These are phyloP conservation scores for Leccinum barrowsii DNA, from an alignment of 768 basidiomycete genomes.

Conservation along the genomic window DNA sequence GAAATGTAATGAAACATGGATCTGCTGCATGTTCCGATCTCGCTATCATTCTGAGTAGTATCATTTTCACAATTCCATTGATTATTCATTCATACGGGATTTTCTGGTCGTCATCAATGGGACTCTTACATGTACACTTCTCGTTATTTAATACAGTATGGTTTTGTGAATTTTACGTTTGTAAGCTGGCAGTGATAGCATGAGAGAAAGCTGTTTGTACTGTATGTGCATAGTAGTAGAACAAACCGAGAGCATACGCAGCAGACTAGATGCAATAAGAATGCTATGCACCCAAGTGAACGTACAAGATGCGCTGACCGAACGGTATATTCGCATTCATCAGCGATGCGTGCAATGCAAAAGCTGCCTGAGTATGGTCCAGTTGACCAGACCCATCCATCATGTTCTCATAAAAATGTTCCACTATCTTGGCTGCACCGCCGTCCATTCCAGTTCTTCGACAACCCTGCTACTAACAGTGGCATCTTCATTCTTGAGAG, in stretches of 20 bases:
- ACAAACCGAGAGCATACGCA: neutral
- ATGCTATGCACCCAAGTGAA: neutral
- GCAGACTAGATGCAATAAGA: neutral
- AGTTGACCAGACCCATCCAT: neutral
- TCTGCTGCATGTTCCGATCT: too few species aligned
- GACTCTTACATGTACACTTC: too few species aligned
- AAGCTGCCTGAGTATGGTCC: neutral
- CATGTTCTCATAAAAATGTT: neutral
- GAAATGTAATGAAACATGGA: too few species aligned
- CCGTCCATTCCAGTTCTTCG: neutral
- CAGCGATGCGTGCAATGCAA: neutral
- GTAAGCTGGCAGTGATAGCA: too few species aligned
- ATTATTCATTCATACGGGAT: too few species aligned
- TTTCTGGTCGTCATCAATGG: too few species aligned
- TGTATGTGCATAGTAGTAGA: too few species aligned
- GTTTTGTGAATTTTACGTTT: too few species aligned
- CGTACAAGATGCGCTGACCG: neutral
- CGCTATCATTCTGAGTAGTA: too few species aligned
- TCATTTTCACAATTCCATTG: too few species aligned
- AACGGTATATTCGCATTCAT: neutral
- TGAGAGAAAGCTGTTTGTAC: too few species aligned
- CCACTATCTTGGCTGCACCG: neutral
- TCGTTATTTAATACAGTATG: too few species aligned
- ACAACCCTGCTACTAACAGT: neutral
- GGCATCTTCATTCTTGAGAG: neutral